phyloP scores from a whole-genome alignment of 495 filamentous ascomycete species.

The Xylaria telfairii region DNA sequence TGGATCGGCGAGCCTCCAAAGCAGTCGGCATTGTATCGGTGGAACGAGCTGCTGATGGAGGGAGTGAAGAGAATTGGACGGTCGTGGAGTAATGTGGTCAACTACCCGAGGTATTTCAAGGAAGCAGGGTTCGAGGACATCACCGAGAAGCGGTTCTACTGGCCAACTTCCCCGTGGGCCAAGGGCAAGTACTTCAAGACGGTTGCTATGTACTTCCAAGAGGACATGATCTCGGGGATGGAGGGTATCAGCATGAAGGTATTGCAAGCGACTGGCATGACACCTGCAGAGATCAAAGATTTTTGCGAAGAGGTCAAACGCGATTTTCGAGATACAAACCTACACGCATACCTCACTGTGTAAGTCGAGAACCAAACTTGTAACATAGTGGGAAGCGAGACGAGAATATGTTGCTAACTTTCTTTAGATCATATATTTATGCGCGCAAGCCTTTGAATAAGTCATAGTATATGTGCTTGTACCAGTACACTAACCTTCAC shows the following conservation, averaged over 20 bases:
- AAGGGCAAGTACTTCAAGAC: slow-evolving; percentile 41
- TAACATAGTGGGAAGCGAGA: too few species aligned
- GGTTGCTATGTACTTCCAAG: slow-evolving; percentile 37
- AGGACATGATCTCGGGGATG: slow-evolving; percentile 35
- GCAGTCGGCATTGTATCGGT: slow-evolving; percentile 39
- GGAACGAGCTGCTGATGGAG: slow-evolving; percentile 44
- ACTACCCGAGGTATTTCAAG: slow-evolving; percentile 35
- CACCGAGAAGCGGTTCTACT: slow-evolving; percentile 39
- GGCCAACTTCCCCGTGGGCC: slow-evolving; percentile 43
- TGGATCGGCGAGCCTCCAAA: slow-evolving; percentile 38
- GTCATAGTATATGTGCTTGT: neutral
- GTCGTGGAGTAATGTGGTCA: slow-evolving; percentile 37
- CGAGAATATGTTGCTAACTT: neutral
- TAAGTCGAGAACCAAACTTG: slow-evolving; percentile 26
- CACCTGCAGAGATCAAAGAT: slow-evolving; percentile 28
- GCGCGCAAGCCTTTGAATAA: slow-evolving; percentile 22
- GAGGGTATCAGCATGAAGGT: slow-evolving; percentile 41
- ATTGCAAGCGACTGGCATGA: slow-evolving; percentile 36
- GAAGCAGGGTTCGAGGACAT: slow-evolving; percentile 40
- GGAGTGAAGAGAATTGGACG: slow-evolving; percentile 40
- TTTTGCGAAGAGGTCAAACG: slow-evolving; percentile 39
- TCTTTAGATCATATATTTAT: slow-evolving; percentile 20
- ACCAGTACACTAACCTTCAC: neutral
- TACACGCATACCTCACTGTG: slow-evolving; percentile 42
- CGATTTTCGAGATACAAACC: slow-evolving; percentile 33